A percentile compares a stretch with the other conserved stretches of the same genome.
Conservation (phyloP, 164 flowering plant genomes). For the Pachysandra terminalis region DNA sequence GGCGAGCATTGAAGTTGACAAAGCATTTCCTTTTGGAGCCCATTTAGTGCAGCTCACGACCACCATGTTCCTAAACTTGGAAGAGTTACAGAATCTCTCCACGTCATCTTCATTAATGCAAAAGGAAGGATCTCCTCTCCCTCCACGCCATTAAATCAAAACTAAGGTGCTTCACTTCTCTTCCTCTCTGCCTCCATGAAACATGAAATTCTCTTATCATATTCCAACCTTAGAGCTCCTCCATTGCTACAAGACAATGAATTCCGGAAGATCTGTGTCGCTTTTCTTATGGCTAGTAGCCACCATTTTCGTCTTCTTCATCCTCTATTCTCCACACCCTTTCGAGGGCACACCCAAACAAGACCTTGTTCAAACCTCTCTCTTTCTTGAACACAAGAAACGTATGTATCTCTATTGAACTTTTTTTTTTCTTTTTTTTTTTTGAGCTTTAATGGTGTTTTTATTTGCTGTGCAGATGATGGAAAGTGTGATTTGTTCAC, state of each 20-base stretch:
- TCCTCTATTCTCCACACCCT: constrained; percentile 37
- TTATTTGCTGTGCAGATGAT: neutral
- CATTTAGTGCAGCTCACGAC: neutral
- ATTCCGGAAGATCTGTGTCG: neutral
- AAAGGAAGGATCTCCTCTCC: neutral
- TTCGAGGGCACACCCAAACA: constrained; percentile 16
- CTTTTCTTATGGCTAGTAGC: constrained; percentile 7
- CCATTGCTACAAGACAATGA: constrained; percentile 5
- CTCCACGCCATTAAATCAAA: neutral
- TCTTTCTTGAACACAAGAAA: constrained; percentile 6
- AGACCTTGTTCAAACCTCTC: constrained; percentile 1
- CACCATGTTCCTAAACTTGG: neutral
- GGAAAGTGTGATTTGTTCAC: constrained; percentile 35
- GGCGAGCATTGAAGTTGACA: neutral
- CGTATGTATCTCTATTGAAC: constrained; percentile 10
- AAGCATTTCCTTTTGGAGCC: neutral
- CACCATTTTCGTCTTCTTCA: constrained; percentile 22
- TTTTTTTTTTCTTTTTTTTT: neutral
- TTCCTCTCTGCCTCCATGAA: neutral
- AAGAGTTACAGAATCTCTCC: neutral
- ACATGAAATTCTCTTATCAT: neutral
- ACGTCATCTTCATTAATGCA: neutral
- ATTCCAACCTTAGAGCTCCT: neutral
- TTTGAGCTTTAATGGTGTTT: neutral
- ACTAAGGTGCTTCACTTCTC: neutral